Conservation (phyloP, 1,284 basidiomycete genomes). For the Wolfiporia cocos region DNA sequence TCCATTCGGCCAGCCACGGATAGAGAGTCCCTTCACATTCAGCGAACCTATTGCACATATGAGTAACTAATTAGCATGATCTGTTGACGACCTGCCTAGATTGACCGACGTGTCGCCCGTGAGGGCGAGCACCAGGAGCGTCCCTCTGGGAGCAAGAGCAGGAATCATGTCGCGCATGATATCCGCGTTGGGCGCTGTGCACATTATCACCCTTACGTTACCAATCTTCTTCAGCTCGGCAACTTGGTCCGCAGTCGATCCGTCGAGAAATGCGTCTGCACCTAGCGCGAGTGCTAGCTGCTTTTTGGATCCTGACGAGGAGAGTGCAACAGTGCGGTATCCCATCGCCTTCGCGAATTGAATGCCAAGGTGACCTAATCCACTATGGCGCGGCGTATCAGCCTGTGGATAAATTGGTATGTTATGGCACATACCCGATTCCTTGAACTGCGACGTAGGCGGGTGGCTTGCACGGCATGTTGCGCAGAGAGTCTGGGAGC, state of each 20-base stretch:
- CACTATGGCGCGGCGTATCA: slow-evolving; percentile 11
- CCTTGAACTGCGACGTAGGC: slow-evolving; percentile 26
- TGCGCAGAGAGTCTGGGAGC: slow-evolving; percentile 2
- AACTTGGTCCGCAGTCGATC: slow-evolving; percentile 17
- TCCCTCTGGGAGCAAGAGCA: slow-evolving; percentile 19
- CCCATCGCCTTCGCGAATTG: slow-evolving; percentile 26
- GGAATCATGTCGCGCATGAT: slow-evolving; percentile 15
- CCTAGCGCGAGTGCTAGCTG: slow-evolving; percentile 23
- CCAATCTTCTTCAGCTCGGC: slow-evolving; percentile 21
- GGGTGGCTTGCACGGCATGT: slow-evolving; percentile 19
- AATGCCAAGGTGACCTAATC: slow-evolving; percentile 27
- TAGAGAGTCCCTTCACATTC: slow-evolving; percentile 16
- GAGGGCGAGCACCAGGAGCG: slow-evolving; percentile 18
- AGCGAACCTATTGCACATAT: slow-evolving; percentile 10
- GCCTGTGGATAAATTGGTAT: not conserved
- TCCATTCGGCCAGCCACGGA: slow-evolving; percentile 21
- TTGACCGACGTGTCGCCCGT: slow-evolving; percentile 12
- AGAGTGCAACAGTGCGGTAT: slow-evolving; percentile 24
- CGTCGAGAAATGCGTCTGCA: slow-evolving; percentile 24
- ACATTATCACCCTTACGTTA: slow-evolving; percentile 23
- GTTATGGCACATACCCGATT: slow-evolving; percentile 21
- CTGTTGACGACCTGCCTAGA: slow-evolving; percentile 8
- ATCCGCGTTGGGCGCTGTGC: slow-evolving; percentile 19
- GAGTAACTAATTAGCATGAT: too few relatives aligned
- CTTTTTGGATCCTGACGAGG: slow-evolving; percentile 21